Base-by-base conservation (phyloP, 257 asterid genomes). In the Solanum appendiculatum region DNA sequence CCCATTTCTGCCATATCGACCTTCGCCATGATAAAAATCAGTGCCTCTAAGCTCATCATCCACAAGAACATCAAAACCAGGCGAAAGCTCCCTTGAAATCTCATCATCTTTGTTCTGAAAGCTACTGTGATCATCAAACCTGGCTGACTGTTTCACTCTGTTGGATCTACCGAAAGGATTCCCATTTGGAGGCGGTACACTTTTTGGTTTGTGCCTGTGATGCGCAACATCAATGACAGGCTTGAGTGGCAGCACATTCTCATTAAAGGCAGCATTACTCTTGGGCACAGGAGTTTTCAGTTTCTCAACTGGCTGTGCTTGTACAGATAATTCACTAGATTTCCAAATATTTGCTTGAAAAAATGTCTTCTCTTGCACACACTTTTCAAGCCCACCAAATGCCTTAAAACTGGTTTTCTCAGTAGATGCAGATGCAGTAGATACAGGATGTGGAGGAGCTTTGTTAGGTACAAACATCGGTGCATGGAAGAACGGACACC, bases 21-120 rank as follows among this genome's bases (percentile, higher is more conserved):
- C 99, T 86, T 96, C 97, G 70, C 88, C 90, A 20, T 92, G 92
- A 88, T 93, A 96, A 90, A 92, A 95, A 77, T 91, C 95, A 64
- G 98, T 89, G 88, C 93, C 98, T 85, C 96, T 91, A 23, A 89
- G 93, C 68, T 95, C 98, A 82, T 94, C 95, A 87, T 94, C 98
- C 40, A 96, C 99, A 37, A 96, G 97, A 89, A 96, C 98, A 91
- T 96, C 99, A 86, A 96, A 95, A 75, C 98, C 99, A 86, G 99
- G 99, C 63, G 99, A 96, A 74, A 95, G 96, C 86, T 96, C 99
- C 92, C 98, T 94, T 23, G 99, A 96, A 85, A 92, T 87, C 89
- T 94, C 98, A 16, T 90, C 88, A 60, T 87, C 92, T 87, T 90
- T 85, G 48, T 70, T 85, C 75, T 48, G 87, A 66, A 88, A 39